Evolutionary conservation across 306 rosid genomes (phyloP), one percentile per base, ranked within the genome.

Genomic region (Sphenostylis stenocarpa): DNA sequence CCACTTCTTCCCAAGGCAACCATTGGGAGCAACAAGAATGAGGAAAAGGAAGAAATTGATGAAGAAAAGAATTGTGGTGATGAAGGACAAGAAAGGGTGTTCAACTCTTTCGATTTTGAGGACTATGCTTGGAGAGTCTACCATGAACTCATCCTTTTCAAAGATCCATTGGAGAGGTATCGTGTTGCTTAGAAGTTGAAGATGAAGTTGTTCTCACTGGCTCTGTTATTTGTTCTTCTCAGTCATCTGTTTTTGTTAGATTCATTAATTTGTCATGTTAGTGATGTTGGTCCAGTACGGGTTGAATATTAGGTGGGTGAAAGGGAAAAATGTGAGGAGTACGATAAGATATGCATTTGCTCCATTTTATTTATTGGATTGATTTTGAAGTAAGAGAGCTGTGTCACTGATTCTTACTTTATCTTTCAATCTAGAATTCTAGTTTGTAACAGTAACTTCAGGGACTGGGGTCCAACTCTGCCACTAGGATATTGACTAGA

Each of bases 111-210:
- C 78, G 85, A 77, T 44, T 90, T 94, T 56, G 98, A 94, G 76
- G 94, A 91, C 68, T 94, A 94, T 47, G 97, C 98, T 21, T 91
- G 96, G 97, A 90, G 90, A 77, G 88, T 82, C 14, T 88, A 82
- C 70, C 96, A 91, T 52, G 94, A 88, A 67, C 89, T 88, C 38
- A 82, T 87, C 21, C 68, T 26, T 34, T 77, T 91, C 76, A 91
- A 83, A 72, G 98, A 94, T 47, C 92, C 93, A 12, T 86, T 91
- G 1, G 85, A 87, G 47, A 84, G 96, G 82, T 83, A 90, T 31
- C 96, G 96, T 33, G 58, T 82, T 31, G 45, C 83, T 44, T 58
- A 64, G 63, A 63, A 43, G 58, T 52, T 68, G 60, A 20, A 69
- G 51, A 10, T 48, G 43, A 38, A 38, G 43, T 43, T 10, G 16